These are phyloP conservation scores for Eimeria praecox DNA, from an alignment of 169 alveolate genomes.

Conservation along the genomic window DNA sequence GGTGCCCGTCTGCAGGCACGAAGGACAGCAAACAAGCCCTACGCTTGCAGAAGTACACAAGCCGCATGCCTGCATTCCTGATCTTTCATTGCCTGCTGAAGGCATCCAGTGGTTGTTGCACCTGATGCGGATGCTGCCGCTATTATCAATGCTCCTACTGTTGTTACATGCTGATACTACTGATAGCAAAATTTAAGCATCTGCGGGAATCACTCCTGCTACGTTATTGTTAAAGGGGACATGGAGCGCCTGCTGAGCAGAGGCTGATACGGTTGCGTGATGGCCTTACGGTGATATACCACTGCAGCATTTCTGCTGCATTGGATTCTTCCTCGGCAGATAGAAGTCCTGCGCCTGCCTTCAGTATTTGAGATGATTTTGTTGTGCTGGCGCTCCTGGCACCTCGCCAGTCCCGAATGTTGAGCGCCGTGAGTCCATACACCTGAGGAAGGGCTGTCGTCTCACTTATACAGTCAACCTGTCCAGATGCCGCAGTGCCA, in stretches of 20 bases:
- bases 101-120: neutral
- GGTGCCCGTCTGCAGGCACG: conserved; percentile 53
- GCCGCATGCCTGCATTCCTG: neutral
- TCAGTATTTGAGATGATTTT: conserved; percentile 25
- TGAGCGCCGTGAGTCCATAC: conserved; percentile 63
- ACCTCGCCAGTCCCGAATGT: conserved; percentile 77
- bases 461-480: conserved; percentile 68
- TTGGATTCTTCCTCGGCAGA: conserved; percentile 7
- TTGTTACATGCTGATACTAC: neutral
- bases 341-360: conserved; percentile 51
- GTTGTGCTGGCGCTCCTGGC: conserved; percentile 72
- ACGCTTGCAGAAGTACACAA: neutral
- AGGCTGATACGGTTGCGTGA: neutral
- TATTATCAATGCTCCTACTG: neutral
- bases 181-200: neutral
- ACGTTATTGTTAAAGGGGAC: neutral
- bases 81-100: neutral
- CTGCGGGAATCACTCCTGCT: neutral
- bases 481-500: neutral
- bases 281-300: conserved; percentile 70
- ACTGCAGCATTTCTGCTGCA: conserved; percentile 72
- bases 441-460: conserved; percentile 67
- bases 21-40: neutral
- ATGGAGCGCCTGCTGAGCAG: neutral
- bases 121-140: neutral